Base-by-base conservation (phyloP, 495 filamentous ascomycete genomes). In the Daldinia vernicosa region DNA sequence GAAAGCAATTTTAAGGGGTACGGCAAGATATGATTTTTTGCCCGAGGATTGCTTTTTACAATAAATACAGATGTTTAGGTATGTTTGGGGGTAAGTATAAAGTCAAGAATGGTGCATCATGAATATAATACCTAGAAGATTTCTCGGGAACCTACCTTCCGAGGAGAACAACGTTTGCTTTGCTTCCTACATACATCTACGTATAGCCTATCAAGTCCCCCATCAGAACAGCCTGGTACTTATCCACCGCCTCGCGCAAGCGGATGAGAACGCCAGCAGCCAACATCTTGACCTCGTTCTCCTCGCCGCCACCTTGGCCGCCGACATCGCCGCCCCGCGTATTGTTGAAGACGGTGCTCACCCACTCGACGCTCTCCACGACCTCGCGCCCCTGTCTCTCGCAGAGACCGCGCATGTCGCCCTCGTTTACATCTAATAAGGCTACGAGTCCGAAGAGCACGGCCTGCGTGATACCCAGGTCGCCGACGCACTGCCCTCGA, bases 221-320 rank as follows among this genome's bases (percentile, higher is more conserved):
- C 71, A 89, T 80, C 70, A 92, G 55, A 45, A 88, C 75, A 76
- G 88, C 84, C 80, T 93, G 90, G 77, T 91, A 95, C 78, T 89
- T 90, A 76, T 97, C 92, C 45, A 94, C 88, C 33, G 91, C 87
- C 80, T 97, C 94, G 39, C 87, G 86, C 60, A 91, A 79, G 72
- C 89, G 90, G 22, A 97, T 87, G 80, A 98, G 80, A 47, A 97
- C 89, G 1, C 91, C 94, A 2, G 95, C 95, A 27, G 94, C 91
- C 71, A 99, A 69, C 82, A 87, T 87, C 76, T 87, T 86, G 15
- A 89, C 83, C 74, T 84, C 85, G 68, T 88, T 85, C 74, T 93
- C 87, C 77, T 87, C 86, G 19, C 83, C 79, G 2, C 74, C 82
- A 19, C 82, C 78, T 24, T 84, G 77, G 35, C 77, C 61, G 19